phyloP scores from a whole-genome alignment of 305 asterid genomes.

The Fraxinus dipetala region DNA sequence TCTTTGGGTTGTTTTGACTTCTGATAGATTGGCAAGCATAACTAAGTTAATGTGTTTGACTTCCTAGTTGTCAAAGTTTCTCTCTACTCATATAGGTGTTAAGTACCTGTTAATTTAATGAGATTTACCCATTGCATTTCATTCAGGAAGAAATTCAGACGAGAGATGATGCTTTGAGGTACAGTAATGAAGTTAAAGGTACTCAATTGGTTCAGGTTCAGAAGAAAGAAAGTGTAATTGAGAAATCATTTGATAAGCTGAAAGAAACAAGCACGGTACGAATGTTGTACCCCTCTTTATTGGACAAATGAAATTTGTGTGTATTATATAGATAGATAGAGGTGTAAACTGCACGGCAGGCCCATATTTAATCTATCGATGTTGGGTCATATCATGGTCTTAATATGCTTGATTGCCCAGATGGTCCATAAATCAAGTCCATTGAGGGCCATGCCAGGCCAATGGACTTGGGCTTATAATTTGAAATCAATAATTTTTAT shows the following conservation, averaged over 20 bases:
- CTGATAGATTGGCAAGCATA: not conserved
- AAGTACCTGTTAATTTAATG: slow-evolving; percentile 18
- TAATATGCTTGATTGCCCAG: not conserved
- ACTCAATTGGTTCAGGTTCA: slow-evolving; percentile 43
- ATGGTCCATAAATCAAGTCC: not conserved
- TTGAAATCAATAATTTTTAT: not conserved
- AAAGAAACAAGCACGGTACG: slow-evolving; percentile 89
- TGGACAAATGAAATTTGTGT: not conserved
- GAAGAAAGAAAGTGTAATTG: slow-evolving; percentile 71
- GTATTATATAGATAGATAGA: not conserved
- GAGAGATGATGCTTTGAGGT: slow-evolving; percentile 40
- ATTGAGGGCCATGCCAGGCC: not conserved
- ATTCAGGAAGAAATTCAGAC: slow-evolving; percentile 65
- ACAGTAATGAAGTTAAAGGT: slow-evolving; percentile 38
- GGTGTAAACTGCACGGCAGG: not conserved
- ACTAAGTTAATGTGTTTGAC: not conserved
- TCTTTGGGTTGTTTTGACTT: not conserved
- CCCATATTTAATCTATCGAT: not conserved
- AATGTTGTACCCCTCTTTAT: slow-evolving; percentile 22
- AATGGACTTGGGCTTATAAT: not conserved
- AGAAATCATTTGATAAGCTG: slow-evolving; percentile 79
- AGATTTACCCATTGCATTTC: slow-evolving; percentile 23
- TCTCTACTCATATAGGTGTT: slow-evolving; percentile 18
- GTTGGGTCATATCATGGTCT: not conserved
- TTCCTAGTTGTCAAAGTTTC: slow-evolving; percentile 14